Evolutionary conservation across 208 protist genomes (phyloP).

Genomic region (Crithidia brevicula): DNA sequence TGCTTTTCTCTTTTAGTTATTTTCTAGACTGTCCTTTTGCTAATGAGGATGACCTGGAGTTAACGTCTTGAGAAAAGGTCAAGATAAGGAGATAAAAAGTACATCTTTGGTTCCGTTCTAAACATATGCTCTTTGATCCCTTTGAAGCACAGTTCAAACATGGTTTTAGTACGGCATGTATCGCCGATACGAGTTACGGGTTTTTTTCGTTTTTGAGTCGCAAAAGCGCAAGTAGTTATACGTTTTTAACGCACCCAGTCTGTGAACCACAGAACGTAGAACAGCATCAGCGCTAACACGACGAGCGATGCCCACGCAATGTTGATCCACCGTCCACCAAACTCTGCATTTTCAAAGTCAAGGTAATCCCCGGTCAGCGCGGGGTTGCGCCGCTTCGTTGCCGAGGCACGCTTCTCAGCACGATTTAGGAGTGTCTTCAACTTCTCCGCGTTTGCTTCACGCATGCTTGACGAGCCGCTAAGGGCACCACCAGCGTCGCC

Average conservation of each 20-base stretch:
- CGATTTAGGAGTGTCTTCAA: slow-evolving; percentile 19
- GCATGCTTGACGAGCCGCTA: slow-evolving; percentile 16
- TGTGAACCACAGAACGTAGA: slow-evolving; percentile 65
- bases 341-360: slow-evolving; percentile 39
- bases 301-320: slow-evolving; percentile 26
- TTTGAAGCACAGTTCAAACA: too few species aligned
- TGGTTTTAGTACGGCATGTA: too few species aligned
- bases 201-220: neutral
- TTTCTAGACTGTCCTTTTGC: too few species aligned
- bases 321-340: slow-evolving; percentile 38
- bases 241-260: slow-evolving; percentile 34
- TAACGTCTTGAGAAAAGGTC: too few species aligned
- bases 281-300: slow-evolving; percentile 29
- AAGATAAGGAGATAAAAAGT: too few species aligned
- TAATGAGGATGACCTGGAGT: too few species aligned
- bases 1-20: too few species aligned
- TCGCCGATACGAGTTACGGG: too few species aligned
- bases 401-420: slow-evolving; percentile 13
- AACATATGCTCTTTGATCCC: too few species aligned
- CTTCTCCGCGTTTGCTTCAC: slow-evolving; percentile 30
- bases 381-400: slow-evolving; percentile 24
- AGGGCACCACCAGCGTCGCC: slow-evolving; percentile 14
- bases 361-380: slow-evolving; percentile 37
- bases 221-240: neutral
- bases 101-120: too few species aligned